These are phyloP conservation scores for Phaeoacremonium minimum DNA, from an alignment of 2,329 filamentous ascomycete species.

Conservation along the genomic window DNA sequence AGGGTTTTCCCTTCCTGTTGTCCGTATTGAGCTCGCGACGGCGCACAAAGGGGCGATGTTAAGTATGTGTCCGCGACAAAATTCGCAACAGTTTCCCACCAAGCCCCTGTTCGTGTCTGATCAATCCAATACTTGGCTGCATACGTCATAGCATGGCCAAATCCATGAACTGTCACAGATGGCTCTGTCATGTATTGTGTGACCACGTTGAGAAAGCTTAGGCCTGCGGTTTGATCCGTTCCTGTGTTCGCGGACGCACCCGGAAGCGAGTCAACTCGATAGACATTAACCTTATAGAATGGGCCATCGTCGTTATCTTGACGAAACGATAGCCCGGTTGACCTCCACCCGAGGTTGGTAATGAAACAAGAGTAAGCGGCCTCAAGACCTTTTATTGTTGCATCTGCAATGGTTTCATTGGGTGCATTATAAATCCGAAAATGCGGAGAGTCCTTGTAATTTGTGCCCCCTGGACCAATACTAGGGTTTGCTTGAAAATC, in stretches of 20 bases:
- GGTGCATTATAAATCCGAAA: constrained; percentile 1
- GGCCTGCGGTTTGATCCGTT: constrained; percentile 30
- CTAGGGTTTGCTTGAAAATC: too few species aligned
- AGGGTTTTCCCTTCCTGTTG: constrained; percentile 28
- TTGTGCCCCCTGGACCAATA: constrained; percentile 1
- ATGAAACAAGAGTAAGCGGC: constrained; percentile 31
- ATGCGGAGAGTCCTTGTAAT: constrained; percentile 2
- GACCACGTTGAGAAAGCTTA: constrained; percentile 38
- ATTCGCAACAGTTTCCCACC: constrained; percentile 48
- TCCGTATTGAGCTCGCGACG: constrained; percentile 26
- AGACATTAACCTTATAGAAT: constrained; percentile 42
- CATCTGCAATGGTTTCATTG: constrained; percentile 13
- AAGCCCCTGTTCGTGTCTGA: constrained; percentile 39
- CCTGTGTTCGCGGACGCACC: constrained; percentile 33
- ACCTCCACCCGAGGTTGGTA: constrained; percentile 29
- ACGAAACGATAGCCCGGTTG: constrained; percentile 30
- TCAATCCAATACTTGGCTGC: constrained; percentile 37
- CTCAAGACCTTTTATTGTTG: constrained; percentile 1
- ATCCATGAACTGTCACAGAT: constrained; percentile 43
- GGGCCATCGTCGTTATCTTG: constrained; percentile 27
- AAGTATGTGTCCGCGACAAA: constrained; percentile 44
- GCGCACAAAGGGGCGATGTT: constrained; percentile 36
- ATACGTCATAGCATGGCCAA: constrained; percentile 43
- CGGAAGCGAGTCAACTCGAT: constrained; percentile 28
- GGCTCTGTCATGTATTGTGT: constrained; percentile 29